phyloP scores from a whole-genome alignment of 2,329 filamentous ascomycete species.

The Fusarium continuum region DNA sequence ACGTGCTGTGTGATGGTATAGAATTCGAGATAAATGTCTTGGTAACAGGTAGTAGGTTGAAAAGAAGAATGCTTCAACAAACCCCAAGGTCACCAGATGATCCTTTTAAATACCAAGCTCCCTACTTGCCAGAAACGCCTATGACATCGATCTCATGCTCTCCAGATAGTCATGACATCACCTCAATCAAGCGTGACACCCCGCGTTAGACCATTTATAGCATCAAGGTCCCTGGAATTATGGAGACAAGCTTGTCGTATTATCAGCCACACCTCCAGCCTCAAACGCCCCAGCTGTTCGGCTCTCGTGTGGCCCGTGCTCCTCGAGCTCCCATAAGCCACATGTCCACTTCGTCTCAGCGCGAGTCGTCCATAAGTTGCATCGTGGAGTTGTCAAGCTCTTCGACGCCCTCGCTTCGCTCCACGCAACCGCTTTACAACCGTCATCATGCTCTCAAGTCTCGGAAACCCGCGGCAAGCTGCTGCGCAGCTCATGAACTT shows the following conservation, averaged over 20 bases:
- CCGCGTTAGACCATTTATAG: constrained; percentile 31
- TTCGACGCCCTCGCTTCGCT: constrained; percentile 2
- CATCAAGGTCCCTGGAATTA: constrained; percentile 25
- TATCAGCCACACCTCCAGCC: constrained; percentile 24
- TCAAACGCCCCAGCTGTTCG: constrained; percentile 25
- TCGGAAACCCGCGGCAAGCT: constrained; percentile 81
- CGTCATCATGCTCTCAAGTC: constrained; percentile 69
- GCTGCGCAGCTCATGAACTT: constrained; percentile 89
- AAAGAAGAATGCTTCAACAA: not conserved
- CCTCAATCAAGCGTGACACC: constrained; percentile 8
- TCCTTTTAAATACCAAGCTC: constrained; percentile 30
- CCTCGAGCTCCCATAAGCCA: constrained; percentile 32
- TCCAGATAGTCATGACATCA: constrained; percentile 43
- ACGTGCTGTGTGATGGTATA: not conserved
- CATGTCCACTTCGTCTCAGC: constrained; percentile 33
- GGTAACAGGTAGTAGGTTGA: not conserved
- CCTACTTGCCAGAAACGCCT: constrained; percentile 18
- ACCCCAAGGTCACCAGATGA: not conserved
- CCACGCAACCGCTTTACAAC: not conserved
- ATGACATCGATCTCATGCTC: constrained; percentile 43
- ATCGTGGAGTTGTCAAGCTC: constrained; percentile 34
- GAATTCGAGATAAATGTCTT: not conserved
- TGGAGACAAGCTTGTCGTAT: not conserved
- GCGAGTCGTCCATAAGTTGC: constrained; percentile 20
- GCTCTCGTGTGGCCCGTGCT: constrained; percentile 21